phyloP scores from a whole-genome alignment of 2,329 filamentous ascomycete genomes.

The Pseudocercospora pini-densiflorae region DNA sequence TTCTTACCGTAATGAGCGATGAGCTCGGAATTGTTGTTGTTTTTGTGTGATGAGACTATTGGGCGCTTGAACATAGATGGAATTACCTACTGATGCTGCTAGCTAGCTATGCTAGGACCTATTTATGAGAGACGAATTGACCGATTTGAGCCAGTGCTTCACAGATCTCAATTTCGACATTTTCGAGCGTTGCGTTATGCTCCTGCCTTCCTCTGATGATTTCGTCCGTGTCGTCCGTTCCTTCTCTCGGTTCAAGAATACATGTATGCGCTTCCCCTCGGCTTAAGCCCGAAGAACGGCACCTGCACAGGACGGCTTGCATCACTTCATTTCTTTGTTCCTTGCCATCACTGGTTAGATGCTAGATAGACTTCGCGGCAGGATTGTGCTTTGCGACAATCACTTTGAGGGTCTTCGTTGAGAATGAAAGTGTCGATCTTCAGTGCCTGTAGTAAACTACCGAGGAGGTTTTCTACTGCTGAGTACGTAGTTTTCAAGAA shows the following conservation, averaged over 20 bases:
- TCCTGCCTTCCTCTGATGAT: background rate
- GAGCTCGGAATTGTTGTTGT: background rate
- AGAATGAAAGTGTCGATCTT: no score
- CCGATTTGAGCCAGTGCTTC: background rate
- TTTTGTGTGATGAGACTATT: background rate
- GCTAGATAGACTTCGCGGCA: no score
- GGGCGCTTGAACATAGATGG: constrained; percentile 15
- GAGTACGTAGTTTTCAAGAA: no score
- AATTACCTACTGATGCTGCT: constrained; percentile 1
- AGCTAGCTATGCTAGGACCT: background rate
- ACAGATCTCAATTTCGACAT: no score
- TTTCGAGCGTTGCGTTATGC: no score
- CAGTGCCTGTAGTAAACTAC: no score
- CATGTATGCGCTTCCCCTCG: background rate
- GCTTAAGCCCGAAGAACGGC: background rate
- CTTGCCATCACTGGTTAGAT: no score
- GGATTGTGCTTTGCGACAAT: no score
- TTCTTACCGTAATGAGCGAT: background rate
- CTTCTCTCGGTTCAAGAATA: background rate
- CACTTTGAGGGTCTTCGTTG: no score
- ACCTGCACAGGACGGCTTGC: background rate
- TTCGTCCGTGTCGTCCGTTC: no score
- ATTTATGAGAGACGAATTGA: constrained; percentile 7
- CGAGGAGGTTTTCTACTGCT: no score
- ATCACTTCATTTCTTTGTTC: no score